These are phyloP conservation scores for Neolentinus lepideus DNA, from an alignment of 1,284 basidiomycete genomes.

Conservation along the genomic window DNA sequence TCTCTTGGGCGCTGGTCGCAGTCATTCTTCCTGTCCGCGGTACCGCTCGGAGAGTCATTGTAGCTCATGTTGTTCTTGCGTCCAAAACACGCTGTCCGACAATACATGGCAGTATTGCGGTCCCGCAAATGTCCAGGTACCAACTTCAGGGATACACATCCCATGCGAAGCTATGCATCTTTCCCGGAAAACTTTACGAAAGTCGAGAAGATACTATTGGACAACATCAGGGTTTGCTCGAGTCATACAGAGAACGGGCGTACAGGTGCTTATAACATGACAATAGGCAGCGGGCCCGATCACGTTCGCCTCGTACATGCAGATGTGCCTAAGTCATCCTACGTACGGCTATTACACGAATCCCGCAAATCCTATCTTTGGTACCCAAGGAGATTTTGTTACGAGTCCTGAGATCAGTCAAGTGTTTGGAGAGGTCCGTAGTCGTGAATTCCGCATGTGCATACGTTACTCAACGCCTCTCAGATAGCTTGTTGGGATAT, in stretches of 20 bases:
- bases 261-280: neutral
- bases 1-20: neutral
- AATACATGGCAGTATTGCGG: neutral
- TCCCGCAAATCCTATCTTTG: slow-evolving; percentile 70
- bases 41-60: slow-evolving; percentile 5
- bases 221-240: slow-evolving; percentile 54
- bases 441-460: neutral
- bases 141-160: neutral
- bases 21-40: slow-evolving; percentile 4
- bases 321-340: slow-evolving; percentile 82
- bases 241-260: slow-evolving; percentile 1
- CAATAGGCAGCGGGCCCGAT: slow-evolving; percentile 80
- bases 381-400: slow-evolving; percentile 86
- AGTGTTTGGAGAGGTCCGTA: slow-evolving; percentile 91
- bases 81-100: neutral
- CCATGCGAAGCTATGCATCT: too few species aligned
- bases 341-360: slow-evolving; percentile 88
- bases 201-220: slow-evolving; percentile 59
- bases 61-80: slow-evolving; percentile 4
- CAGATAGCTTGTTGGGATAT: slow-evolving; percentile 75
- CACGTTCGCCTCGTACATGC: slow-evolving; percentile 83
- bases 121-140: neutral
- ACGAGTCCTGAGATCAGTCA: slow-evolving; percentile 97
- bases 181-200: slow-evolving; percentile 22
- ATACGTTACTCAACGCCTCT: slow-evolving; percentile 29